phyloP scores from a whole-genome alignment of 1,139 yeast genomes.

The Scheffersomyces insectosa region DNA sequence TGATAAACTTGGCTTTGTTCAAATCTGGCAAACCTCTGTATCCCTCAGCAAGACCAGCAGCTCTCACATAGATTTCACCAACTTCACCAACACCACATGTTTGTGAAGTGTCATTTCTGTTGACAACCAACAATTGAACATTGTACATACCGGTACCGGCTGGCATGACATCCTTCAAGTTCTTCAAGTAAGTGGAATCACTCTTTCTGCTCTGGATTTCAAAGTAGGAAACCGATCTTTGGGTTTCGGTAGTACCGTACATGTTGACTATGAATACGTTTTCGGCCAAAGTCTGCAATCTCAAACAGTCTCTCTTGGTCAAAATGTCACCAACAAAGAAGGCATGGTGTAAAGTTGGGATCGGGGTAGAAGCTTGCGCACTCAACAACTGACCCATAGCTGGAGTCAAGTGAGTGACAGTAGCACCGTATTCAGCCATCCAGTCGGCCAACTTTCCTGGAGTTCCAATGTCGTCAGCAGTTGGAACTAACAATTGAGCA shows the following conservation, averaged over 20 bases:
- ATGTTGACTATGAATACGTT: constrained; percentile 91
- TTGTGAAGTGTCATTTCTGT: constrained; percentile 82
- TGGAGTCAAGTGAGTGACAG: constrained; percentile 96
- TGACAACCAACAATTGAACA: constrained; percentile 91
- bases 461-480: constrained; percentile 96
- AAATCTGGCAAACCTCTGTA: constrained; percentile 89
- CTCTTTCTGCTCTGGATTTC: constrained; percentile 74
- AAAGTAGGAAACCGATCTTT: constrained; percentile 92
- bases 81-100: constrained; percentile 98
- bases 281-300: constrained; percentile 88
- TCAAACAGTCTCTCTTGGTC: constrained; percentile 93
- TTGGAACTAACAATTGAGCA: constrained; percentile 89
- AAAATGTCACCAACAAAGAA: constrained; percentile 97
- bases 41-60: constrained; percentile 97
- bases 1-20: constrained; percentile 82
- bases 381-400: constrained; percentile 98
- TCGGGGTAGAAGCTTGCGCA: constrained; percentile 92
- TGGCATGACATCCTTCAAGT: constrained; percentile 94
- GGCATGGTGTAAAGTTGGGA: constrained; percentile 89
- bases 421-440: constrained; percentile 90
- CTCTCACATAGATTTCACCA: constrained; percentile 97
- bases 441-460: constrained; percentile 97
- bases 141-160: constrained; percentile 98
- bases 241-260: constrained; percentile 99
- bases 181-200: constrained; percentile 74